Conservation (phyloP, 208 protist species). For the Angomonas ambiguus region DNA sequence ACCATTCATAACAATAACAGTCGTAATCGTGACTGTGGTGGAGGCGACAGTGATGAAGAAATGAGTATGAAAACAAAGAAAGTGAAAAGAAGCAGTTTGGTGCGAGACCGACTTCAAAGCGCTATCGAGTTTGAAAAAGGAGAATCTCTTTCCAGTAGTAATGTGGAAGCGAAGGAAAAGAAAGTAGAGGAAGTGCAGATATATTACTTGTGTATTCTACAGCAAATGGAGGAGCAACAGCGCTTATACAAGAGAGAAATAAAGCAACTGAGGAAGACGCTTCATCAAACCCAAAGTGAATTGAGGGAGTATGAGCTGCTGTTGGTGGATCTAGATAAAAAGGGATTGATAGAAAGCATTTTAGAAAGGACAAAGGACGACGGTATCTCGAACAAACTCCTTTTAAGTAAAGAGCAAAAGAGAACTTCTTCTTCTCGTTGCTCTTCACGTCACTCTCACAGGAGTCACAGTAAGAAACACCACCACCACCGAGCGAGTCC, state of each 20-base stretch:
- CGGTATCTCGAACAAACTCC: neutral
- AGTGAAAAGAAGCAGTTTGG: neutral
- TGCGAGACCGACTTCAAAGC: neutral
- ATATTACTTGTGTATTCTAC: no score
- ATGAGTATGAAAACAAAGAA: neutral
- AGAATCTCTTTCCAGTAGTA: no score
- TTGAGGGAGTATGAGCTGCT: neutral
- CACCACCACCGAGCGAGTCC: no score
- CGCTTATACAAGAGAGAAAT: neutral
- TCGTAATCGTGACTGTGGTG: neutral
- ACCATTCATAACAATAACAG: neutral
- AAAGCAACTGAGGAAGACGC: neutral
- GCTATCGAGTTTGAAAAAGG: neutral
- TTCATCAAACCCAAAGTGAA: neutral
- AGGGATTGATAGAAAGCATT: neutral
- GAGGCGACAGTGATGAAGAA: neutral
- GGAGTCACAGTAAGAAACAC: no score
- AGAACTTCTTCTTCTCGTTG: no score
- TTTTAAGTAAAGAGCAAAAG: no score
- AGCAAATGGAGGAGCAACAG: no score
- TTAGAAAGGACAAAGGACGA: neutral
- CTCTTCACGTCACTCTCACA: no score
- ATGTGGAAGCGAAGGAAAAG: no score
- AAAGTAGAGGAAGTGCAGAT: no score
- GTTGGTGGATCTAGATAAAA: conserved; percentile 3